phyloP scores from a whole-genome alignment of 768 basidiomycete species.

The Dendrothele bispora region DNA sequence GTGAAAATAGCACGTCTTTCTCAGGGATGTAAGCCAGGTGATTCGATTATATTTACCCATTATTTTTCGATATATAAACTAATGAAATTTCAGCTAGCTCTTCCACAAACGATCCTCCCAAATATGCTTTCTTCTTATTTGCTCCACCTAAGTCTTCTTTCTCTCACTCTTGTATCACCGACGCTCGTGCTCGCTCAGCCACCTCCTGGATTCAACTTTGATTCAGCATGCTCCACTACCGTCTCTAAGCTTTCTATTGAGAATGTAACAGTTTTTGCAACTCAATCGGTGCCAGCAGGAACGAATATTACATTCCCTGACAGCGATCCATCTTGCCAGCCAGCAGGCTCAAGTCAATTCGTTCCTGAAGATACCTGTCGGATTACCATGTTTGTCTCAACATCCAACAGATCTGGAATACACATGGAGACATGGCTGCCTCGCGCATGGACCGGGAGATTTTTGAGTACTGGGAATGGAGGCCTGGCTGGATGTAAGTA shows the following conservation, averaged over 20 bases:
- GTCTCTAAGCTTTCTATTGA: neutral
- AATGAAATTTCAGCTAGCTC: too few species aligned
- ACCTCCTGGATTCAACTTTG: neutral
- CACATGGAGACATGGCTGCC: slow-evolving; percentile 13
- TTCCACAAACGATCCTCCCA: too few species aligned
- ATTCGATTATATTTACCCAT: too few species aligned
- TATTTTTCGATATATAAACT: too few species aligned
- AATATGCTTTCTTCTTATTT: too few species aligned
- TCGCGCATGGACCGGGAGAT: slow-evolving; percentile 7
- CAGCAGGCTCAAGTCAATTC: neutral
- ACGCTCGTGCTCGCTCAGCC: too few species aligned
- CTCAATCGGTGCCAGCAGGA: neutral
- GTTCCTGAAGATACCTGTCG: slow-evolving; percentile 6
- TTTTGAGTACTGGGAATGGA: slow-evolving; percentile 11
- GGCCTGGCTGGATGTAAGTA: slow-evolving; percentile 12
- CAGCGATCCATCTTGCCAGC: neutral
- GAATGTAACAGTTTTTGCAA: neutral
- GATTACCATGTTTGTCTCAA: slow-evolving; percentile 9
- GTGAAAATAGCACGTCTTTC: too few species aligned
- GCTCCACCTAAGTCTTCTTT: too few species aligned
- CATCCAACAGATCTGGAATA: slow-evolving; percentile 6
- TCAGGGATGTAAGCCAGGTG: too few species aligned
- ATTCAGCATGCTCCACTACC: neutral
- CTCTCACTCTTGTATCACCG: too few species aligned
- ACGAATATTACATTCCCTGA: neutral